phyloP scores from a whole-genome alignment of 306 rosid species.

The Dalbergia cultrata region DNA sequence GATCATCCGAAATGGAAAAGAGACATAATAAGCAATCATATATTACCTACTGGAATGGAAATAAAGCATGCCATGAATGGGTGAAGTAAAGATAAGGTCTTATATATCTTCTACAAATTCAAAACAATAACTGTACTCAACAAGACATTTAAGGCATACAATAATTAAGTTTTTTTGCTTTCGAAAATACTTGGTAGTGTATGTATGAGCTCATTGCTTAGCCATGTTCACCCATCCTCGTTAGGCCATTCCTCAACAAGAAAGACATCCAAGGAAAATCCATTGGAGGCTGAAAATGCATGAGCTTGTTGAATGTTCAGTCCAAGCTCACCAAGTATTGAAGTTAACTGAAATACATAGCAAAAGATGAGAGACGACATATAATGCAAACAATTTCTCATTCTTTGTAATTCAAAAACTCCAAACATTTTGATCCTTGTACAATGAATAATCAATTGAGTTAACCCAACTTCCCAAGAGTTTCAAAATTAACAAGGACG shows the following conservation, averaged over 20 bases:
- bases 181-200: slow-evolving; percentile 34
- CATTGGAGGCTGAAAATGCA: slow-evolving; percentile 95
- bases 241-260: slow-evolving; percentile 92
- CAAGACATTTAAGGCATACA: slow-evolving; percentile 38
- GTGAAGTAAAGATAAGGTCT: slow-evolving; percentile 7
- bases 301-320: slow-evolving; percentile 90
- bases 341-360: too few relatives aligned
- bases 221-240: slow-evolving; percentile 69
- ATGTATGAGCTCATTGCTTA: slow-evolving; percentile 37
- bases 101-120: slow-evolving; percentile 30
- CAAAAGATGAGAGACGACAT: slow-evolving; percentile 35
- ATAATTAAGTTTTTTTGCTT: too few relatives aligned
- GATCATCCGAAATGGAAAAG: not conserved
- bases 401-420: slow-evolving; percentile 24
- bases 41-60: too few relatives aligned
- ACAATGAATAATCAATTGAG: slow-evolving; percentile 18
- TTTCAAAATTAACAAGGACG: slow-evolving; percentile 33
- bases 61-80: slow-evolving; percentile 33
- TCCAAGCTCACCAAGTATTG: too few relatives aligned
- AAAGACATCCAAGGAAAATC: slow-evolving; percentile 96
- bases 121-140: slow-evolving; percentile 27
- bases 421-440: slow-evolving; percentile 30
- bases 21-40: slow-evolving; percentile 26
- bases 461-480: not conserved
- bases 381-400: slow-evolving; percentile 18